Conservation (phyloP, 1,139 yeast genomes). For the Pichia sp. region DNA sequence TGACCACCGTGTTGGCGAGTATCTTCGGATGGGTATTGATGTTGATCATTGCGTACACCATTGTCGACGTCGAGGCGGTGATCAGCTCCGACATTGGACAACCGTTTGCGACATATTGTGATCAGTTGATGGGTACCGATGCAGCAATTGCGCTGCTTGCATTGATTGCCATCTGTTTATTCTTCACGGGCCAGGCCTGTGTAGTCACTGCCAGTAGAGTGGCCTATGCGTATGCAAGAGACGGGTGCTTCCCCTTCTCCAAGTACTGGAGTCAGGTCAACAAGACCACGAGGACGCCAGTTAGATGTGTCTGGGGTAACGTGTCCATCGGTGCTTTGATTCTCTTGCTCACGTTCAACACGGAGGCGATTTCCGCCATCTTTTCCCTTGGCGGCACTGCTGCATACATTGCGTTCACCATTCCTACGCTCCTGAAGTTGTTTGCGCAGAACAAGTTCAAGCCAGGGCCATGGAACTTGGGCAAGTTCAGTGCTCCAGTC, state of each 20-base stretch:
- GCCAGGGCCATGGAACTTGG: constrained; percentile 71
- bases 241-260: constrained; percentile 63
- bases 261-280: constrained; percentile 52
- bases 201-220: constrained; percentile 69
- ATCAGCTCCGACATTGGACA: constrained; percentile 57
- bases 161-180: constrained; percentile 55
- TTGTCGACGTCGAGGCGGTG: constrained; percentile 49
- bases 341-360: constrained; percentile 61
- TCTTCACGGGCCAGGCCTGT: constrained; percentile 64
- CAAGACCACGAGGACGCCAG: constrained; percentile 55
- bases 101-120: constrained; percentile 57
- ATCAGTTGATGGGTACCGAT: constrained; percentile 46
- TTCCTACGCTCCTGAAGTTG: constrained; percentile 60
- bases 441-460: constrained; percentile 51
- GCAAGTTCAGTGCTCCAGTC: constrained; percentile 47
- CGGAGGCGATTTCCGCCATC: constrained; percentile 65
- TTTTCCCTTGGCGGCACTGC: constrained; percentile 76
- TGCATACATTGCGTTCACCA: constrained; percentile 62
- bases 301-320: constrained; percentile 66
- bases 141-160: constrained; percentile 54
- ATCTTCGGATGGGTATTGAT: constrained; percentile 57
- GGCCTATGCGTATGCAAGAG: constrained; percentile 65
- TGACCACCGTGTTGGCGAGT: constrained; percentile 65
- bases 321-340: constrained; percentile 54
- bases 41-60: constrained; percentile 62